Conservation (phyloP, 2,329 filamentous ascomycete genomes). For the Sporothrix variecibatus region DNA sequence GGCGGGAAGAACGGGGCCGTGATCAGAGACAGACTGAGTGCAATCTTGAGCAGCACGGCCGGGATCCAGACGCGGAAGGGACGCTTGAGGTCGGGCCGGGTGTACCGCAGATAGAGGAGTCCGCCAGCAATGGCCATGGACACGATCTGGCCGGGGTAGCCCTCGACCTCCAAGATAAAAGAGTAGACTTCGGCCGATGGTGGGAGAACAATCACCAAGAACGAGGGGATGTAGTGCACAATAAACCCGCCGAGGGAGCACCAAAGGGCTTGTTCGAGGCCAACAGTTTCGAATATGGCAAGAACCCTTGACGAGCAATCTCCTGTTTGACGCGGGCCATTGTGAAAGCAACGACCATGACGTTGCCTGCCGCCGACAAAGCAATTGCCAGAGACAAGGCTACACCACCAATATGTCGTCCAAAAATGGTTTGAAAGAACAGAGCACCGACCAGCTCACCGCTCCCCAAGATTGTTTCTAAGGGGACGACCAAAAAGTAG, state of each 20-base stretch:
- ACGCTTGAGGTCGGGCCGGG: slow-evolving; percentile 59
- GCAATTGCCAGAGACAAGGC: slow-evolving; percentile 66
- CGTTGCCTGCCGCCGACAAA: slow-evolving; percentile 68
- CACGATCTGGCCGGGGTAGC: slow-evolving; percentile 65
- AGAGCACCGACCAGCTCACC: slow-evolving; percentile 68
- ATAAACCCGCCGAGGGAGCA: slow-evolving; percentile 68
- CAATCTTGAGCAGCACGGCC: slow-evolving; percentile 58
- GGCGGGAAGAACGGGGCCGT: slow-evolving; percentile 65
- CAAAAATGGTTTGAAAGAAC: slow-evolving; percentile 67
- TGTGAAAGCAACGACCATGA: slow-evolving; percentile 71
- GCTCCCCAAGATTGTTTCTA: slow-evolving; percentile 66
- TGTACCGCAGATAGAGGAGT: slow-evolving; percentile 61
- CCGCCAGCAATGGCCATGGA: slow-evolving; percentile 59
- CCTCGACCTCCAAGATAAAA: slow-evolving; percentile 72
- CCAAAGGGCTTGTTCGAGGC: slow-evolving; percentile 68
- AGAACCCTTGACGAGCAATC: slow-evolving; percentile 69
- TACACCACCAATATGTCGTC: slow-evolving; percentile 55
- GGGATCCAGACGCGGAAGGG: slow-evolving; percentile 67
- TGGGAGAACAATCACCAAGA: slow-evolving; percentile 66
- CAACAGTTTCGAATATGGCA: slow-evolving; percentile 62
- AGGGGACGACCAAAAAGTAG: slow-evolving; percentile 64
- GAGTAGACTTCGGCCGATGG: slow-evolving; percentile 68
- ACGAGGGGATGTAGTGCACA: slow-evolving; percentile 67
- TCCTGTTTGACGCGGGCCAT: slow-evolving; percentile 71
- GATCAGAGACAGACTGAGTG: slow-evolving; percentile 56